Base-by-base conservation (phyloP, 2,329 filamentous ascomycete genomes). In the Corynespora cassiicola region DNA sequence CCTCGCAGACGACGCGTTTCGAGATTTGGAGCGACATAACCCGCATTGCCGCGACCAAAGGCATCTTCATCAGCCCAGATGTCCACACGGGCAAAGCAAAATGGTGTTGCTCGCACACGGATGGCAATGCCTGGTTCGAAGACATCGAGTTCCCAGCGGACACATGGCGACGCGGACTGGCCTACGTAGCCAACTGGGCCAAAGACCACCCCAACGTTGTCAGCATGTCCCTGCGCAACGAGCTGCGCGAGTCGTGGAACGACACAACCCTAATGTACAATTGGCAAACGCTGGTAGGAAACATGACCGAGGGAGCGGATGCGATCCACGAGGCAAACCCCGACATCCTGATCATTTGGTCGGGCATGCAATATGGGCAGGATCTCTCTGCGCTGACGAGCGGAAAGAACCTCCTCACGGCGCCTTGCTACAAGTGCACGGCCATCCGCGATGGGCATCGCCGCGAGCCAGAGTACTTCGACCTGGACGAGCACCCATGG, bases 111-210 rank as follows among this genome's bases (percentile, higher is more conserved):
- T 61, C 56, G 7, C 52, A 58, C 40, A 54, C 44, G 19, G 79
- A 83, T 54, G 79, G 80, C 26, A 82, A 81, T 56, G 78, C 78
- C 26, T 84, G 80, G 79, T 81, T 81, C 60, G 74, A 74, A 50
- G 57, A 64, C 10, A 60, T 68, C 34, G 78, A 80, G 64, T 83
- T 83, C 63, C 70, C 79, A 53, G 78, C 77, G 18, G 52, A 61
- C 2, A 56, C 75, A 26, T 83, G 80, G 80, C 72, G 81, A 6
- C 57, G 69, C 17, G 80, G 79, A 1, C 68, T 82, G 16, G 49
- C 67, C 16, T 71, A 72, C 41, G 79, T 82, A 56, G 78, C 80
- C 0, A 49, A 56, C 2, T 83, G 79, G 75, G 69, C 77, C 5
- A 53, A 45, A 9, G 50, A 56, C 20, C 74, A 75, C 41, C 68